These are phyloP conservation scores for Botrytis aclada DNA, from an alignment of 2,329 filamentous ascomycete genomes.

Conservation along the genomic window DNA sequence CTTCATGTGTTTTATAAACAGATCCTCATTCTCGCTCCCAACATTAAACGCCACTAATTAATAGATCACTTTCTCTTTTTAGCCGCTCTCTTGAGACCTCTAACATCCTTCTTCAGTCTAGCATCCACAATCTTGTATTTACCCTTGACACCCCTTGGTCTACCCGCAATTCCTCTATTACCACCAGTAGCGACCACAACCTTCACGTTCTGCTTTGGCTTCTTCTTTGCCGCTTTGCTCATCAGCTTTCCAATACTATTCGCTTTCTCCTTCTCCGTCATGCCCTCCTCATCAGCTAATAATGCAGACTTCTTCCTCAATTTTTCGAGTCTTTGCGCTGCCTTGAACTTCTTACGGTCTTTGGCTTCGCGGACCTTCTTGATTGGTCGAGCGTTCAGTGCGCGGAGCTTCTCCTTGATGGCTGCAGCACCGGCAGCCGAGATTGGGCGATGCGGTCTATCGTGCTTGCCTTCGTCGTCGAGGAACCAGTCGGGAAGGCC, in stretches of 20 bases:
- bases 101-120: slow-evolving; percentile 92
- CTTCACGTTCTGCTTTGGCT: slow-evolving; percentile 77
- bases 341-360: slow-evolving; percentile 95
- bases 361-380: slow-evolving; percentile 98
- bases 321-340: slow-evolving; percentile 87
- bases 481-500: slow-evolving; percentile 97
- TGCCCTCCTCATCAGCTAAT: slow-evolving; percentile 80
- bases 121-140: slow-evolving; percentile 97
- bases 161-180: slow-evolving; percentile 81
- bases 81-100: slow-evolving; percentile 75
- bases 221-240: slow-evolving; percentile 79
- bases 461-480: slow-evolving; percentile 84
- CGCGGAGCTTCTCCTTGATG: slow-evolving; percentile 91
- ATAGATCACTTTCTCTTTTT: slow-evolving; percentile 62
- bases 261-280: slow-evolving; percentile 96
- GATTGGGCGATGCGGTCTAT: slow-evolving; percentile 82
- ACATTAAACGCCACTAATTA: background rate
- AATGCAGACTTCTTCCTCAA: slow-evolving; percentile 95
- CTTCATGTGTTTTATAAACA: background rate
- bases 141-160: slow-evolving; percentile 89
- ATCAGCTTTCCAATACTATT: slow-evolving; percentile 78
- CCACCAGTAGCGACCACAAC: slow-evolving; percentile 83
- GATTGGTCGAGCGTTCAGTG: slow-evolving; percentile 92
- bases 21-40: background rate
- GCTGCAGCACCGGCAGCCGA: slow-evolving; percentile 84